Percentiles rank a stretch among this genome's conserved stretches.
phyloP scores from a whole-genome alignment of 306 rosid genomes.

The Rosa persica region DNA sequence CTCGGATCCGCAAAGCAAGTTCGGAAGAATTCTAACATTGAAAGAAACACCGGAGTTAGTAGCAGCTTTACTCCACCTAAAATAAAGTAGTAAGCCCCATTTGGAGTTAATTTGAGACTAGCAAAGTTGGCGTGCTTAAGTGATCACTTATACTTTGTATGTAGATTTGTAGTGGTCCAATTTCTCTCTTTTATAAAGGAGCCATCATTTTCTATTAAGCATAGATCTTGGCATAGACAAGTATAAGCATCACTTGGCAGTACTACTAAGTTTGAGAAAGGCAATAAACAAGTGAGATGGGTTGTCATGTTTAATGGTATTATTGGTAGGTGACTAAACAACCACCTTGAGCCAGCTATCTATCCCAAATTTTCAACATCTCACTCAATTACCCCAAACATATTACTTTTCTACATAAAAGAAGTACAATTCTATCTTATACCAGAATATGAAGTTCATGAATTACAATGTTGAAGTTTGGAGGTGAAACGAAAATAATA shows the following conservation, averaged over 20 bases:
- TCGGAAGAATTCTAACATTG: background rate
- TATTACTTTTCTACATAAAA: slow-evolving; percentile 37
- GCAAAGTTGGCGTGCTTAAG: slow-evolving; percentile 2
- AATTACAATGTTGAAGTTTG: slow-evolving; percentile 27
- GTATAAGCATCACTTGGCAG: slow-evolving; percentile 17
- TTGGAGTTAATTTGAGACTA: background rate
- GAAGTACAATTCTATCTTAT: slow-evolving; percentile 9
- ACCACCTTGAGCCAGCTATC: slow-evolving; percentile 50
- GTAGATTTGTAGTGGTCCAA: slow-evolving; percentile 22
- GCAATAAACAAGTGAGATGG: slow-evolving; percentile 47
- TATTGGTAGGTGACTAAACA: slow-evolving; percentile 86
- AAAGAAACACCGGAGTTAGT: background rate
- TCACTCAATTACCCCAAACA: slow-evolving; percentile 48
- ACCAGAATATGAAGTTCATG: slow-evolving; percentile 17
- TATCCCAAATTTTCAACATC: slow-evolving; percentile 47
- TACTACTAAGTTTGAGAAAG: slow-evolving; percentile 32
- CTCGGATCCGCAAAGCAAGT: background rate
- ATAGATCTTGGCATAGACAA: slow-evolving; percentile 1
- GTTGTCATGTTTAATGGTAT: slow-evolving; percentile 66
- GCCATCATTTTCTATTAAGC: slow-evolving; percentile 6
- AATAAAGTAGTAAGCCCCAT: background rate
- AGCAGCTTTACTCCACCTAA: background rate
- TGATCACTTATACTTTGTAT: background rate
- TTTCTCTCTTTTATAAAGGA: slow-evolving; percentile 1
- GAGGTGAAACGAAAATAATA: slow-evolving; percentile 29